Evolutionary conservation across 2,329 filamentous ascomycete species (phyloP).

Genomic region (Polychaeton citri): DNA sequence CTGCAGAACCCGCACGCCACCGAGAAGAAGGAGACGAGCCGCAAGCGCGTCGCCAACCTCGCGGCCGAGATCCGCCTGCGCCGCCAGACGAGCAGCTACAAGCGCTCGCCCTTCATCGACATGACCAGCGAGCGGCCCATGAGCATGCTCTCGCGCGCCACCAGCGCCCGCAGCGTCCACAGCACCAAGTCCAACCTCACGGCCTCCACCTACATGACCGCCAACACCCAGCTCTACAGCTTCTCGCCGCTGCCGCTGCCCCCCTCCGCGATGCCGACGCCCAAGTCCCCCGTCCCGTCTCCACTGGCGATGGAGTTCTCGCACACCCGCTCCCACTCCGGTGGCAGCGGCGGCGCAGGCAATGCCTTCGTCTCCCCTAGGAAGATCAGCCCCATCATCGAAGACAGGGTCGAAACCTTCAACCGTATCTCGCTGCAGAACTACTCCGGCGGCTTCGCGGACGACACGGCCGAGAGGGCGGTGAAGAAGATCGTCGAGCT

Average conservation of each 20-base stretch:
- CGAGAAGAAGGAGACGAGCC: conserved; percentile 23
- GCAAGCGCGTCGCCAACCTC: conserved; percentile 28
- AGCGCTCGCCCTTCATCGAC: conserved; percentile 24
- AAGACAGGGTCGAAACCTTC: conserved; percentile 12
- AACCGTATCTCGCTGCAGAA: conserved; percentile 8
- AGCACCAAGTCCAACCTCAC: background rate
- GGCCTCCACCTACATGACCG: no score
- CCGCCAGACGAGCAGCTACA: conserved; percentile 22
- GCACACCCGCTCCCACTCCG: conserved; percentile 8
- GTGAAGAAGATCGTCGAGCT: conserved; percentile 46
- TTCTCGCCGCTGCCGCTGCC: no score
- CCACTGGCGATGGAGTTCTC: no score
- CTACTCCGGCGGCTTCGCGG: conserved; percentile 19
- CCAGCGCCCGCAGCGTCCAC: conserved; percentile 4
- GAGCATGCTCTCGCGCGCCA: conserved; percentile 15
- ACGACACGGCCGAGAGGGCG: conserved; percentile 44
- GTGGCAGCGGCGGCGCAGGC: conserved; percentile 2
- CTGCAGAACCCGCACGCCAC: conserved; percentile 21
- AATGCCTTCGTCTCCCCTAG: conserved; percentile 1
- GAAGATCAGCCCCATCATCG: conserved; percentile 16
- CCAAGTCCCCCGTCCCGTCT: no score
- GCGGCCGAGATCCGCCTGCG: conserved; percentile 29
- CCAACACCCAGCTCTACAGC: no score
- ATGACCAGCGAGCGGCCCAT: conserved; percentile 23
- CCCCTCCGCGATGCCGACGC: background rate